Evolutionary conservation across 169 alveolate species (phyloP).

Genomic region (Perkinsus olseni): DNA sequence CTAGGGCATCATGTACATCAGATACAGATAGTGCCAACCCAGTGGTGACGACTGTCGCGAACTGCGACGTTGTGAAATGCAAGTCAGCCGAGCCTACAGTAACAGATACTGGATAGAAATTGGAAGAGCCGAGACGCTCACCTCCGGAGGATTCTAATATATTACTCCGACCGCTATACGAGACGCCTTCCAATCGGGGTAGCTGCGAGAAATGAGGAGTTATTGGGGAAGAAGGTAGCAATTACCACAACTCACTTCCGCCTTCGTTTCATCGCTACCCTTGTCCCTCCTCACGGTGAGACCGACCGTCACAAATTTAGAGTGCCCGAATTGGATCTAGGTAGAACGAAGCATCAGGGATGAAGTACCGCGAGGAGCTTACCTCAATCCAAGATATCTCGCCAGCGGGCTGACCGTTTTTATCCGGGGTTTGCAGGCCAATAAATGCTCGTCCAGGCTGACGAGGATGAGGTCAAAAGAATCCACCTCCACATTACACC

Average conservation of each 20-base stretch:
- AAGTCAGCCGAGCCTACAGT: neutral
- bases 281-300: neutral
- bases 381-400: neutral
- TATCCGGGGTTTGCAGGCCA: neutral
- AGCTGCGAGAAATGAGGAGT: neutral
- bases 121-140: neutral
- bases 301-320: neutral
- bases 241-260: neutral
- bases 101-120: neutral
- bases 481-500: neutral
- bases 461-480: neutral
- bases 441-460: neutral
- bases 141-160: neutral
- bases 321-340: neutral
- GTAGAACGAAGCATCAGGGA: neutral
- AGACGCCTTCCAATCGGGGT: neutral
- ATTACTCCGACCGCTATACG: neutral
- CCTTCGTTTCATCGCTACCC: neutral
- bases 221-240: neutral
- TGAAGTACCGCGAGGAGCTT: neutral
- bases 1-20: neutral
- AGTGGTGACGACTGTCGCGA: neutral
- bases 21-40: neutral
- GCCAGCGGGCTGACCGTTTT: neutral
- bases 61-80: neutral